Percentiles rank a stretch among this genome's conserved stretches.
Evolutionary conservation across 148 eudicot genomes (phyloP).

Genomic region (Bassia scoparia): DNA sequence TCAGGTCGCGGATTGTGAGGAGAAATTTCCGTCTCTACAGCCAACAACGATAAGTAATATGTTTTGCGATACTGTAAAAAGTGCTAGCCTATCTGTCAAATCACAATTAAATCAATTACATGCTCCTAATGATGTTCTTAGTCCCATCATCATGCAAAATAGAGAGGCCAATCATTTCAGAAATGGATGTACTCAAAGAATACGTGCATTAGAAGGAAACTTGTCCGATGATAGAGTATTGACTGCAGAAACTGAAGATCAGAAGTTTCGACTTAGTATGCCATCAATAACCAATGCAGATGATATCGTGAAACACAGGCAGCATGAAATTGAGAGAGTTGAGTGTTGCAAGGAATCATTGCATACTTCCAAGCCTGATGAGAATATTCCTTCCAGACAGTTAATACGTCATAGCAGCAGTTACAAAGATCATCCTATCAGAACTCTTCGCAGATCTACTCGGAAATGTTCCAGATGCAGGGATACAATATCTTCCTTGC

Average conservation of each 20-base stretch:
- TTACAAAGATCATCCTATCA: conserved; percentile 19
- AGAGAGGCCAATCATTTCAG: conserved; percentile 33
- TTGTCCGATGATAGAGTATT: conserved; percentile 16
- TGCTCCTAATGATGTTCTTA: conserved; percentile 11
- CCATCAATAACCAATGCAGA: conserved; percentile 2
- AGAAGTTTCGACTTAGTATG: conserved; percentile 9
- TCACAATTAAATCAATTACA: conserved; percentile 12
- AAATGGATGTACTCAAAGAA: conserved; percentile 43
- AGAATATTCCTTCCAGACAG: conserved; percentile 6
- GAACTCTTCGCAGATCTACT: conserved; percentile 32
- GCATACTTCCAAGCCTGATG: conserved; percentile 9
- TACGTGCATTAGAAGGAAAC: conserved; percentile 35
- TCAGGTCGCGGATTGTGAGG: conserved; percentile 3
- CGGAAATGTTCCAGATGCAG: conserved; percentile 35
- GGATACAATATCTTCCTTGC: conserved; percentile 30
- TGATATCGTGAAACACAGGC: conserved; percentile 8
- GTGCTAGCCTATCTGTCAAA: conserved; percentile 1
- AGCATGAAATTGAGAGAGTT: neutral
- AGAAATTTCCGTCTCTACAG: conserved; percentile 4
- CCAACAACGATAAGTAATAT: neutral
- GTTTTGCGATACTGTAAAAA: conserved; percentile 9
- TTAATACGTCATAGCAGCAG: neutral
- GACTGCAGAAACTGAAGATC: conserved; percentile 12
- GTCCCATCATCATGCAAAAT: conserved; percentile 26
- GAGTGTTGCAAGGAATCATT: conserved; percentile 10